Evolutionary conservation across 768 basidiomycete species (phyloP).

Genomic region (Mycena belliarum): DNA sequence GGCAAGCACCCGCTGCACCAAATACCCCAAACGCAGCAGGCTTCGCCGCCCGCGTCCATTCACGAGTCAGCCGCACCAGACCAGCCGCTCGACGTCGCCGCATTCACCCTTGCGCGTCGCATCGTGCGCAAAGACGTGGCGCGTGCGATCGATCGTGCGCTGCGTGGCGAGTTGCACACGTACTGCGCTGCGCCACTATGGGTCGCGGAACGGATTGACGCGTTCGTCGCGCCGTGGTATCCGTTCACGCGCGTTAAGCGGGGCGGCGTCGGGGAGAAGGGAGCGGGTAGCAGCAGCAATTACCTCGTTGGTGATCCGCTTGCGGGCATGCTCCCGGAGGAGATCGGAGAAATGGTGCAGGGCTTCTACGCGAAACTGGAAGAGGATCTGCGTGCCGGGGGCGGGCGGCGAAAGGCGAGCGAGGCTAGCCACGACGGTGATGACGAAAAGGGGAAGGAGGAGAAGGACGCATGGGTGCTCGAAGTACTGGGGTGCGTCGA

Average conservation of each 20-base stretch:
- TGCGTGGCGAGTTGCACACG: constrained; percentile 58
- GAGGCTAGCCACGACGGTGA: constrained; percentile 32
- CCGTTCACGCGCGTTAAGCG: constrained; percentile 44
- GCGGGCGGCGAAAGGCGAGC: constrained; percentile 14
- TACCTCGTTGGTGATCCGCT: constrained; percentile 40
- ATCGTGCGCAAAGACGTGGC: constrained; percentile 57
- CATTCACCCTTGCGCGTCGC: constrained; percentile 55
- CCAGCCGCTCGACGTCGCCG: constrained; percentile 51
- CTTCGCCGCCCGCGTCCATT: constrained; percentile 34
- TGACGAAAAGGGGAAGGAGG: constrained; percentile 30
- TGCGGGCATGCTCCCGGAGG: constrained; percentile 49
- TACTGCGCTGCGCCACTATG: constrained; percentile 49
- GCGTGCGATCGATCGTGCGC: constrained; percentile 50
- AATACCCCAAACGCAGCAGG: constrained; percentile 27
- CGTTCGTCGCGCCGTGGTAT: constrained; percentile 54
- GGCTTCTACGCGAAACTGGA: constrained; percentile 69
- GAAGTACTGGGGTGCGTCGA: constrained; percentile 77
- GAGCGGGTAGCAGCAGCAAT: constrained; percentile 34
- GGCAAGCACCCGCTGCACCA: constrained; percentile 27
- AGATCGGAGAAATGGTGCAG: constrained; percentile 59
- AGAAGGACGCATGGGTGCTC: constrained; percentile 49
- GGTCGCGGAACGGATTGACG: constrained; percentile 60
- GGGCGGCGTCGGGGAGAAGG: constrained; percentile 27
- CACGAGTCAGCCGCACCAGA: constrained; percentile 29
- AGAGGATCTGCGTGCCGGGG: constrained; percentile 50